phyloP scores from a whole-genome alignment of 1,284 basidiomycete genomes.

The Taiwanofungus camphoratus region DNA sequence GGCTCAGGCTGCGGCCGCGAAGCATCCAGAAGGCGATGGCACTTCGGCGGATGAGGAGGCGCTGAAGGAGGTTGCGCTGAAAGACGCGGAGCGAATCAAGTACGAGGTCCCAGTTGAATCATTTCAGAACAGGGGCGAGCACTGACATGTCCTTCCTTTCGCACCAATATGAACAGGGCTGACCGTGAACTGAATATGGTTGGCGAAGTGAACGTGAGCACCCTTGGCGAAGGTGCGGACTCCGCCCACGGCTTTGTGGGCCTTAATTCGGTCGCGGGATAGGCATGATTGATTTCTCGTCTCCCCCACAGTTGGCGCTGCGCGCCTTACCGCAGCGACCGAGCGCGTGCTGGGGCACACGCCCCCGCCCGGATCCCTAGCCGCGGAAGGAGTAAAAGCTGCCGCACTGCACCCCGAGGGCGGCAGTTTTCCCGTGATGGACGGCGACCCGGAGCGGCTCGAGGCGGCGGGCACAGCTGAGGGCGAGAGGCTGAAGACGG shows the following conservation, averaged over 20 bases:
- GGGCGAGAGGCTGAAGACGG: conserved; percentile 13
- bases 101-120: conserved; percentile 10
- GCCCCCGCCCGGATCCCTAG: conserved; percentile 28
- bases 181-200: conserved; percentile 18
- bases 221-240: conserved; percentile 18
- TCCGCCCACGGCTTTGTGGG: neutral
- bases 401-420: conserved; percentile 24
- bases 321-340: conserved; percentile 15
- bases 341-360: conserved; percentile 28
- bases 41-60: conserved; percentile 17
- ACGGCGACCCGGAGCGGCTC: conserved; percentile 11
- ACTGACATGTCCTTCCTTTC: conserved; percentile 5
- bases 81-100: conserved; percentile 24
- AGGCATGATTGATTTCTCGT: neutral
- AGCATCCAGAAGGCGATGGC: conserved; percentile 22
- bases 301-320: conserved; percentile 15
- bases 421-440: conserved; percentile 13
- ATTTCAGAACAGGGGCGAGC: neutral
- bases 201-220: conserved; percentile 19
- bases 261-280: too few relatives aligned
- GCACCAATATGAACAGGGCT: conserved; percentile 8
- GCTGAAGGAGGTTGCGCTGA: conserved; percentile 15
- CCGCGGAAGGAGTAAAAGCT: conserved; percentile 27
- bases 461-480: conserved; percentile 13
- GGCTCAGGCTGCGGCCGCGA: conserved; percentile 28